A percentile compares a stretch with the other conserved stretches of the same genome.
These are phyloP conservation scores for Didymella lethalis DNA, from an alignment of 2,329 filamentous ascomycete species.

Conservation along the genomic window DNA sequence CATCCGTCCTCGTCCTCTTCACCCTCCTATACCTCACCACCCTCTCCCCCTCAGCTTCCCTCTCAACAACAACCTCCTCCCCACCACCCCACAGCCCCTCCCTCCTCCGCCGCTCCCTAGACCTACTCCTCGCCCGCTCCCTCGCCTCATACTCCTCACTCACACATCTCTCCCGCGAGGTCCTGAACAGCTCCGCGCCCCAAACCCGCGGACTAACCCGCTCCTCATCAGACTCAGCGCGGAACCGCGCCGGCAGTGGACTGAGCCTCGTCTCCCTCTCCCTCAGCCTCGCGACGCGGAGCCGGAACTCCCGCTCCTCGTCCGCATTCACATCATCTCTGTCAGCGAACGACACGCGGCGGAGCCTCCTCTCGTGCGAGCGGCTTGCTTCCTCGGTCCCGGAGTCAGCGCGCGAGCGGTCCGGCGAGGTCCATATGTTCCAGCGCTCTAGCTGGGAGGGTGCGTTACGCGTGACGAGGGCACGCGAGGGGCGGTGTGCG, in stretches of 20 bases:
- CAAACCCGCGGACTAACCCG: constrained; percentile 21
- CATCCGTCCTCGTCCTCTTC: constrained; percentile 43
- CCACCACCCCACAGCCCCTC: constrained; percentile 23
- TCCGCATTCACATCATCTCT: constrained; percentile 18
- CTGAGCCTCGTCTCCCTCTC: constrained; percentile 3
- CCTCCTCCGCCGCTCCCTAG: constrained; percentile 15
- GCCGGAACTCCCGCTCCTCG: constrained; percentile 33
- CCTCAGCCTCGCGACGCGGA: constrained; percentile 31
- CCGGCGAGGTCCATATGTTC: constrained; percentile 38
- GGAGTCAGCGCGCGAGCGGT: constrained; percentile 3
- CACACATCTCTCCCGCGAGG: constrained; percentile 34
- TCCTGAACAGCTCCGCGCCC: constrained; percentile 33
- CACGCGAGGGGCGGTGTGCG: constrained; percentile 31
- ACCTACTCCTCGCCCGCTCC: constrained; percentile 33
- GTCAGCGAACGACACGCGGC: constrained; percentile 19
- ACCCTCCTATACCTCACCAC: constrained; percentile 33
- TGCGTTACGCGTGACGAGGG: constrained; percentile 37
- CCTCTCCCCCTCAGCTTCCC: constrained; percentile 33
- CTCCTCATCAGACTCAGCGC: constrained; percentile 10
- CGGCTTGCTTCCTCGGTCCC: constrained; percentile 16
- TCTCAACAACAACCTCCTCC: constrained; percentile 11
- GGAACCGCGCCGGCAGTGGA: constrained; percentile 13
- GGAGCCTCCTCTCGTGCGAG: not conserved
- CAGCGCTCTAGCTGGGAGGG: constrained; percentile 39
- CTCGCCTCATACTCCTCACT: constrained; percentile 39